phyloP scores from a whole-genome alignment of 805 yeast genomes.

The Nakazawaea holstii region DNA sequence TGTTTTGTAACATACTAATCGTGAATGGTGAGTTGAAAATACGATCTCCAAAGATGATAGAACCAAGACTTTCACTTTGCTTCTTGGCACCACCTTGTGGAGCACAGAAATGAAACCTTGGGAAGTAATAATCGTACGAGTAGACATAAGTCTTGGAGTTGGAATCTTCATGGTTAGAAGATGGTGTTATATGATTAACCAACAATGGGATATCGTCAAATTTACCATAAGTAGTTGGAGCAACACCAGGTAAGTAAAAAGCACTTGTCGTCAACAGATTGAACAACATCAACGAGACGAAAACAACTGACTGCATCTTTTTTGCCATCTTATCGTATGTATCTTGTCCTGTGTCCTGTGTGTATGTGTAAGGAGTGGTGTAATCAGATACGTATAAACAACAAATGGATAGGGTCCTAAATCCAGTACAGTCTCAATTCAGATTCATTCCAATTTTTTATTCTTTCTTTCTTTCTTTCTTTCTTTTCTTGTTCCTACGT shows the following conservation, averaged over 20 bases:
- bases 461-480: no score
- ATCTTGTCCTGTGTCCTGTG: no score
- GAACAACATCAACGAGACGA: constrained; percentile 11
- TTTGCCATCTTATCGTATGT: neutral
- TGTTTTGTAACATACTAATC: constrained; percentile 69
- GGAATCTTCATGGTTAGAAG: constrained; percentile 37
- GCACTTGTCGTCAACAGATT: constrained; percentile 30
- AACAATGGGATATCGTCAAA: constrained; percentile 71
- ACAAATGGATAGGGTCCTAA: no score
- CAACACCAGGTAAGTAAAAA: constrained; percentile 93
- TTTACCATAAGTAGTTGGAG: constrained; percentile 80
- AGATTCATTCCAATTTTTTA: no score
- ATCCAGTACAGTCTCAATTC: no score
- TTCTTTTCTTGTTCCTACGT: no score
- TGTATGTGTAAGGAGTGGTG: no score
- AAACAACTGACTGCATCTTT: neutral
- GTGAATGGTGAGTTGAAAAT: constrained; percentile 89
- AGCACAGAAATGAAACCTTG: constrained; percentile 75
- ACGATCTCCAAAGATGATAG: constrained; percentile 92
- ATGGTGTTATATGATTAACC: constrained; percentile 90
- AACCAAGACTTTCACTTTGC: constrained; percentile 87
- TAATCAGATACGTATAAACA: no score
- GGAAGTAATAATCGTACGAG: constrained; percentile 80
- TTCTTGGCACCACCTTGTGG: constrained; percentile 64
- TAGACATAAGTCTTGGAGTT: constrained; percentile 53